Evolutionary conservation across 192 early-diverging fungal species (phyloP).

Genomic region (Coemansia sp.): DNA sequence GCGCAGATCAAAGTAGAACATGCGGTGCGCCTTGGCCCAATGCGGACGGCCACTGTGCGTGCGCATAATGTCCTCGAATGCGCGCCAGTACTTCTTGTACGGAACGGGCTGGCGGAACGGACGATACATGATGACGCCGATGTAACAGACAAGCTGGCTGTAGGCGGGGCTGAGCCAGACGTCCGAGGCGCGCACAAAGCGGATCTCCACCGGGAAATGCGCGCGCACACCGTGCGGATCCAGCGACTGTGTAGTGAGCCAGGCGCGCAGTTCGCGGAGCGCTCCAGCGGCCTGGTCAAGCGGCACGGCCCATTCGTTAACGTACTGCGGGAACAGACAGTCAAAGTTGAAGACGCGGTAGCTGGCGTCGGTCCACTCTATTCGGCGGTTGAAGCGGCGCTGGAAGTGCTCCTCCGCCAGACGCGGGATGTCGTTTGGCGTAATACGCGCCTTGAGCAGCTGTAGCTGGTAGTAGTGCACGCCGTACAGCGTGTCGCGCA

Average conservation of each 20-base stretch:
- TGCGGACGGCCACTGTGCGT: slow-evolving; percentile 66
- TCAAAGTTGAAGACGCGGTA: slow-evolving; percentile 70
- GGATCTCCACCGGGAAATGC: slow-evolving; percentile 73
- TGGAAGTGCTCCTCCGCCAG: slow-evolving; percentile 59
- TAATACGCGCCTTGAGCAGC: slow-evolving; percentile 54
- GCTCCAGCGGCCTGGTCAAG: slow-evolving; percentile 60
- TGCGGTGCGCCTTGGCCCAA: slow-evolving; percentile 75
- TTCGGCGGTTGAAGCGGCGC: slow-evolving; percentile 47
- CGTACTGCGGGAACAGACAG: slow-evolving; percentile 69
- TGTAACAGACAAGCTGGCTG: slow-evolving; percentile 62
- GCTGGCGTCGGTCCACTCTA: slow-evolving; percentile 62
- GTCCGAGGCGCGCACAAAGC: slow-evolving; percentile 57
- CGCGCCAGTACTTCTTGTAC: slow-evolving; percentile 71
- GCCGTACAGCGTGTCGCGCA: slow-evolving; percentile 33
- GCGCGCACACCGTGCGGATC: slow-evolving; percentile 55
- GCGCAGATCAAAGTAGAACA: slow-evolving; percentile 56
- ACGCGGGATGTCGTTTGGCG: slow-evolving; percentile 19
- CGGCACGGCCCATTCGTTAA: slow-evolving; percentile 78
- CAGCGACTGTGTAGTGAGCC: slow-evolving; percentile 51
- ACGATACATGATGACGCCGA: slow-evolving; percentile 75
- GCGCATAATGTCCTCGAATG: slow-evolving; percentile 72
- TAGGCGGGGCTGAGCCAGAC: slow-evolving; percentile 75
- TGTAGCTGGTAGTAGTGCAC: slow-evolving; percentile 57
- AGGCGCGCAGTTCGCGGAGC: slow-evolving; percentile 56
- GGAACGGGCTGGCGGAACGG: slow-evolving; percentile 67